Conservation (phyloP, 371 early-diverging fungal genomes). For the Rhizopus arrhizus region DNA sequence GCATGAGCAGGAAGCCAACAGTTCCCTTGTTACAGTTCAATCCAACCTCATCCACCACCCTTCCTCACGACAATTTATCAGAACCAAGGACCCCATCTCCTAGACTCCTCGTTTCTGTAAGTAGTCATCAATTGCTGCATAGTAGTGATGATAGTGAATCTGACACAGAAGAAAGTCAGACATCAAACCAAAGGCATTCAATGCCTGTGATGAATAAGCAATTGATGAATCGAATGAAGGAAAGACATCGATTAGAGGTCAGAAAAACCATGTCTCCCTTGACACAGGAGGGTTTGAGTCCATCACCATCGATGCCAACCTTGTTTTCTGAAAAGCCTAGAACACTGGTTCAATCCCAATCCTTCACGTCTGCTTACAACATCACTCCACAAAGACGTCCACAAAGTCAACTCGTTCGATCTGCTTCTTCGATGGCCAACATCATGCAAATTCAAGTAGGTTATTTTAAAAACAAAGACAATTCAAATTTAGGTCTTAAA, state of each 20-base stretch:
- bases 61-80: no score
- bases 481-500: no score
- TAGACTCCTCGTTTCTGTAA: no score
- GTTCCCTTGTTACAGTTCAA: no score
- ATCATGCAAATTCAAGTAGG: not conserved
- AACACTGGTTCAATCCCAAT: conserved; percentile 22
- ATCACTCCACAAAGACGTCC: not conserved
- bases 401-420: not conserved
- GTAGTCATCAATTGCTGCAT: not conserved
- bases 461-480: not conserved
- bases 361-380: conserved; percentile 9
- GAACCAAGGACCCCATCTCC: no score
- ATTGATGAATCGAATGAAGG: conserved; percentile 32
- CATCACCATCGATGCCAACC: conserved; percentile 32
- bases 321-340: conserved; percentile 2
- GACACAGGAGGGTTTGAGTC: conserved; percentile 3
- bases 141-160: not conserved
- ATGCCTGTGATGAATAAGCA: not conserved
- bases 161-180: not conserved
- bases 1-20: no score
- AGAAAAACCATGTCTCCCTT: conserved; percentile 14
- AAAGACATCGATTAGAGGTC: conserved; percentile 30
- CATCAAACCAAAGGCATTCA: not conserved
- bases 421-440: not conserved
- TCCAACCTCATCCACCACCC: no score